Percentiles rank a stretch among this genome's conserved stretches.
Evolutionary conservation across 106 monocot species (phyloP).

Genomic region (Acorus gramineus): DNA sequence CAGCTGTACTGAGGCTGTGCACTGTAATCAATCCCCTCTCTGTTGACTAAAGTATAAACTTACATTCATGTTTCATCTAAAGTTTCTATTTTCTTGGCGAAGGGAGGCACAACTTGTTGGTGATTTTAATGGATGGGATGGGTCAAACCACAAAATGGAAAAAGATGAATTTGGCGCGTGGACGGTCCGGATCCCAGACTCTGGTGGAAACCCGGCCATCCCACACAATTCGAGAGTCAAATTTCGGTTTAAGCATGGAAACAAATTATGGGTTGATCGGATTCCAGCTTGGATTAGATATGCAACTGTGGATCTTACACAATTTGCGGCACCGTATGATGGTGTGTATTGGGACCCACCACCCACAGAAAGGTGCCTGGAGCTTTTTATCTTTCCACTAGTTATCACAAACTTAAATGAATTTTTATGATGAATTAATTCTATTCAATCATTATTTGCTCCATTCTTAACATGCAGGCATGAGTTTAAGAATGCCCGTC

Average conservation of each 20-base stretch:
- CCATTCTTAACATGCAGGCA: slow-evolving; percentile 36
- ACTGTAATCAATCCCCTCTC: too few species aligned
- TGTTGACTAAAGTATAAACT: too few species aligned
- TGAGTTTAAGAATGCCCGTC: slow-evolving; percentile 58
- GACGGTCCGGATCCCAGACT: slow-evolving; percentile 53
- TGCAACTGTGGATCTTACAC: slow-evolving; percentile 57
- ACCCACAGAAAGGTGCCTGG: slow-evolving; percentile 53
- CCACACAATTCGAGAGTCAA: slow-evolving; percentile 84
- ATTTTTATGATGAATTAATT: too few species aligned
- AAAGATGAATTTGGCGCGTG: slow-evolving; percentile 82
- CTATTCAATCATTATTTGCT: too few species aligned
- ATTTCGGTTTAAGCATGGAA: slow-evolving; percentile 77
- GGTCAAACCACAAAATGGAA: slow-evolving; percentile 69
- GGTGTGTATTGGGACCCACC: slow-evolving; percentile 94
- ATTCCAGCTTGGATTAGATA: slow-evolving; percentile 93
- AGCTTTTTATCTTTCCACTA: background rate
- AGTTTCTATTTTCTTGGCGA: slow-evolving; percentile 7
- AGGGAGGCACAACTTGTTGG: slow-evolving; percentile 92
- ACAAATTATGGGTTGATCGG: slow-evolving; percentile 72
- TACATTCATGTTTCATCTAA: background rate
- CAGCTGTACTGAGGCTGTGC: too few species aligned
- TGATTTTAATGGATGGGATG: slow-evolving; percentile 94
- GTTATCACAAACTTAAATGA: background rate
- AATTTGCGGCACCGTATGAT: slow-evolving; percentile 85
- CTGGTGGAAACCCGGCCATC: slow-evolving; percentile 43